Conservation (phyloP, 177 flowering plant species). For the Vitis hybrid region DNA sequence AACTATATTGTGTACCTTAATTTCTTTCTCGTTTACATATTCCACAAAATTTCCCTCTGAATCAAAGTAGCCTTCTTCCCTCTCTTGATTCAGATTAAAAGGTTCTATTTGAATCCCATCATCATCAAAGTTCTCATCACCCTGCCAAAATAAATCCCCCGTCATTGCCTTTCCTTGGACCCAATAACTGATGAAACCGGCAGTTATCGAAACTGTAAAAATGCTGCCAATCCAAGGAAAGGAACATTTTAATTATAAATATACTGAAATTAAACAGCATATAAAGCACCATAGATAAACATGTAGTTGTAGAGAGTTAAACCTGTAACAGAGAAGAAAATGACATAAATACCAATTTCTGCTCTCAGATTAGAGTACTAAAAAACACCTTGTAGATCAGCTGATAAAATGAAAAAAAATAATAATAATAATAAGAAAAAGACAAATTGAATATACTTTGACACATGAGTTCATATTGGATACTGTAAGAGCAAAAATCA, state of each 20-base stretch:
- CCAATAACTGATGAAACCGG: slow-evolving; percentile 23
- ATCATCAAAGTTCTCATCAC: slow-evolving; percentile 57
- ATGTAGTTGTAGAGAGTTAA: not conserved
- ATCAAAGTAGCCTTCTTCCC: slow-evolving; percentile 96
- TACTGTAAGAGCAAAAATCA: no score
- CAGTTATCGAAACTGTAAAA: slow-evolving; percentile 16
- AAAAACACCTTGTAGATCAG: no score
- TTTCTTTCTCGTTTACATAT: slow-evolving; percentile 55
- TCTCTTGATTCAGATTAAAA: slow-evolving; percentile 78
- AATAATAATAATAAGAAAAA: no score
- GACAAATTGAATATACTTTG: no score
- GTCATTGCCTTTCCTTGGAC: slow-evolving; percentile 17
- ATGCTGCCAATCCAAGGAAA: slow-evolving; percentile 18
- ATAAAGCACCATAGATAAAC: not conserved
- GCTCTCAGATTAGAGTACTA: no score
- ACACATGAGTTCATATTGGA: no score
- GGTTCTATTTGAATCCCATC: slow-evolving; percentile 86
- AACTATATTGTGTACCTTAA: slow-evolving; percentile 47
- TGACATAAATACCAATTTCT: no score
- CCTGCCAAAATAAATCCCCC: slow-evolving; percentile 55
- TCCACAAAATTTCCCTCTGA: slow-evolving; percentile 83
- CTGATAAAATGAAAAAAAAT: no score
- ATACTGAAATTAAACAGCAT: not conserved
- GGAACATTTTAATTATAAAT: slow-evolving; percentile 4
- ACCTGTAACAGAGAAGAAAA: no score